A percentile compares a stretch with the other conserved stretches of the same genome.
Evolutionary conservation across 345 rosid species (phyloP).

Genomic region (Abelmoschus esculentus): DNA sequence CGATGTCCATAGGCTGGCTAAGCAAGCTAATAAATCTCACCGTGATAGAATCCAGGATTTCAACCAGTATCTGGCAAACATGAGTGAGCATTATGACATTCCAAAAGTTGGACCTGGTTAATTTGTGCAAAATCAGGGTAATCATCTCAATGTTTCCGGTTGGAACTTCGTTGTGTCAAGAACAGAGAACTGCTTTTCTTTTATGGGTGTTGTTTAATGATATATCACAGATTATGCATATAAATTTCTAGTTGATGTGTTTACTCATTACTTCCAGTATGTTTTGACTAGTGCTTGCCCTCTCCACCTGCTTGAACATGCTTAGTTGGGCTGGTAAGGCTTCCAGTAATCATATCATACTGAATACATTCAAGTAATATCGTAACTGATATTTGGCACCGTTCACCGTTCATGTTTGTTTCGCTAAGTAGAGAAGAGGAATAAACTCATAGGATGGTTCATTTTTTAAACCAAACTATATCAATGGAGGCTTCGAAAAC

Average conservation of each 20-base stretch:
- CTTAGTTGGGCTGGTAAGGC: too few species aligned
- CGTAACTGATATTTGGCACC: too few species aligned
- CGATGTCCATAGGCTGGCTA: conserved; percentile 58
- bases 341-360: too few species aligned
- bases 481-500: too few species aligned
- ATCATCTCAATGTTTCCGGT: not conserved
- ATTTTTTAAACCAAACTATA: too few species aligned
- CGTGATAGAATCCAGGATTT: conserved; percentile 81
- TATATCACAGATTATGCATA: not conserved
- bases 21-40: conserved; percentile 73
- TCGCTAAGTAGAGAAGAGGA: too few species aligned
- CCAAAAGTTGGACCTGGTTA: conserved; percentile 92
- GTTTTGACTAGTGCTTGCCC: too few species aligned
- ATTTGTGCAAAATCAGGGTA: not conserved
- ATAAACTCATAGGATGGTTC: too few species aligned
- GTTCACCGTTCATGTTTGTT: too few species aligned
- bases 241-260: not conserved
- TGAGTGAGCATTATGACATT: conserved; percentile 88
- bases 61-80: conserved; percentile 80
- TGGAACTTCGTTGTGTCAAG: not conserved
- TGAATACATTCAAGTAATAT: too few species aligned
- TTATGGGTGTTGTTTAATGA: not conserved
- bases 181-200: not conserved
- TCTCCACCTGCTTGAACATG: too few species aligned
- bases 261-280: not conserved